Base-by-base conservation (phyloP, 805 yeast species). In the Monosporozyma unispora region DNA sequence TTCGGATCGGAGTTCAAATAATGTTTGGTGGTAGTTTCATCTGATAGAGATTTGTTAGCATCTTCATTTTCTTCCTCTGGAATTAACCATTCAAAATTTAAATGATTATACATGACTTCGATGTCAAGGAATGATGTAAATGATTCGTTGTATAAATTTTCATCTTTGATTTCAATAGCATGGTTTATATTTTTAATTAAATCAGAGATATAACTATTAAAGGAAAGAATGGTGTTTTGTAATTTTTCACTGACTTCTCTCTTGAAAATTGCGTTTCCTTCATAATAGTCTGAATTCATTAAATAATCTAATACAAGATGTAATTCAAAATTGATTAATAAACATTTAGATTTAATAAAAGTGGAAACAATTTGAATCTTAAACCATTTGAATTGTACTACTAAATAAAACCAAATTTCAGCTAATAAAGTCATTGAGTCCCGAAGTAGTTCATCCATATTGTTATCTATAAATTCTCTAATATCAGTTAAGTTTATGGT, bases 101-200 rank as follows among this genome's bases (percentile, higher is more conserved):
- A 72, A 0, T 79, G 75, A 44, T 80, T 82, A 61, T 81, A 83
- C 88, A 84, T 84, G 55, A 80, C 76, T 58, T 83, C 89, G 66
- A 84, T 81, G 55, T 83, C 89, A 51, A 74, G 74, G 27, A 84
- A 79, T 28, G 82, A 81, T 0, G 80, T 79, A 48, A 83, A 70
- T 55, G 87, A 82, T 59, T 84, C 88, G 66, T 79, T 75, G 49
- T 81, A 79, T 11, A 77, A 77, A 40, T 77, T 75, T 18, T 75
- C 72, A 57, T 83, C 85, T 31, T 77, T 76, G 14, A 67, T 61
- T 6, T 71, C 72, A 7, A 80, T 75, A 2, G 84, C 78, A 14
- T 66, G 68, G 49, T 80, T 79, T 51, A 83, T 66, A 57, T 82
- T 88, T 44, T 71, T 72, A 23, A 83, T 66, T 45, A 83, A 64